Evolutionary conservation across 192 early-diverging fungal species (phyloP), one percentile per base, ranked within the genome.

Genomic region (Coemansia asiatica): DNA sequence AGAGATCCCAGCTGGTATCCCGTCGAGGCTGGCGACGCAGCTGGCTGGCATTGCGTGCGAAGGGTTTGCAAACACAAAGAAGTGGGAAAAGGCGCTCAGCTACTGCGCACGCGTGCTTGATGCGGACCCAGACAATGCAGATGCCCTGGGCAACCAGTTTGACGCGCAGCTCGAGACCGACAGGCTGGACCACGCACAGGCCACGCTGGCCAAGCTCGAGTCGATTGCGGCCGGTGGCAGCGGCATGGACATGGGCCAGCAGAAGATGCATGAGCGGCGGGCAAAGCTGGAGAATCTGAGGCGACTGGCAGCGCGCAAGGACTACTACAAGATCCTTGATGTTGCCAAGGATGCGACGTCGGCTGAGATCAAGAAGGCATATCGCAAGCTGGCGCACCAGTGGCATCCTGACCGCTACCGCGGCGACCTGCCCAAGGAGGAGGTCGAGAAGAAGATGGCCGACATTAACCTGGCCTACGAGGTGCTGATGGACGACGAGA

Each of bases 261-360:
- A 82, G 27, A 84, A 86, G 71, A 80, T 81, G 50, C 75, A 68
- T 29, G 69, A 75, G 72, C 61, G 69, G 38, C 75, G 72, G 56
- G 53, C 64, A 63, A 67, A 72, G 61, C 75, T 83, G 54, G 83
- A 85, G 65, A 74, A 79, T 51, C 78, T 82, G 69, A 82, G 80
- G 50, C 74, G 74, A 7, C 22, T 65, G 48, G 74, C 74, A 1
- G 61, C 77, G 27, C 83, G 81, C 63, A 90, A 88, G 60, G 95
- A 98, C 64, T 98, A 98, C 70, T 98, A 98, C 85, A 98, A 98
- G 83, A 87, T 97, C 16, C 76, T 98, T 31, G 95, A 85, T 12
- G 89, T 98, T 0, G 56, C 90, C 7, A 81, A 88, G 13, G 83
- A 87, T 46, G 95, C 95, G 1, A 75, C 85, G 46, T 74, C 84